Conservation (phyloP, 805 yeast genomes). For the Cyberlindnera galapagoensis region DNA sequence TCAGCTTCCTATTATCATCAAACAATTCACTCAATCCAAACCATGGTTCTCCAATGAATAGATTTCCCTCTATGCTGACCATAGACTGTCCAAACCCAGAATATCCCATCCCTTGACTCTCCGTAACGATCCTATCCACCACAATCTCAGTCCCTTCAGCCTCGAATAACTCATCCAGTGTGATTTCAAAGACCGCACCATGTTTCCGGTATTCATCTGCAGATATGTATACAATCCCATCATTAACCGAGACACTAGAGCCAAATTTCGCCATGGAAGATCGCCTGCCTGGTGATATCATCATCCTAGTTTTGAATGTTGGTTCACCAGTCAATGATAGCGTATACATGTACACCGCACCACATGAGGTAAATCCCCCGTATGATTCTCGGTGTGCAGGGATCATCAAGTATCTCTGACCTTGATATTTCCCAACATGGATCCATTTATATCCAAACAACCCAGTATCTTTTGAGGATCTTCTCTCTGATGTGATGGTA, state of each 20-base stretch:
- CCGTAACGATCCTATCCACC: slow-evolving; percentile 15
- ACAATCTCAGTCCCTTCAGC: not conserved
- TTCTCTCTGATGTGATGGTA: slow-evolving; percentile 14
- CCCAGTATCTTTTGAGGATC: slow-evolving; percentile 10
- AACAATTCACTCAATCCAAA: slow-evolving; percentile 28
- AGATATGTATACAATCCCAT: slow-evolving; percentile 28
- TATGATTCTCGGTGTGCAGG: slow-evolving; percentile 7
- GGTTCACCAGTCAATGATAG: not conserved
- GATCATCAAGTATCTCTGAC: slow-evolving; percentile 7
- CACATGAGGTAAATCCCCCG: slow-evolving; percentile 30
- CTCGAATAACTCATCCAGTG: slow-evolving; percentile 17
- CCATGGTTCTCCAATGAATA: slow-evolving; percentile 35
- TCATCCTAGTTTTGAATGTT: slow-evolving; percentile 5
- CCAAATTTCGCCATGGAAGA: slow-evolving; percentile 16
- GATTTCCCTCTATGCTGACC: slow-evolving; percentile 20
- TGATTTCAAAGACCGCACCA: slow-evolving; percentile 37
- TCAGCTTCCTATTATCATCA: slow-evolving; percentile 21
- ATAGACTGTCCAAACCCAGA: slow-evolving; percentile 40
- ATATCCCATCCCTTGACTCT: slow-evolving; percentile 21
- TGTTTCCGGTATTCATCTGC: slow-evolving; percentile 44
- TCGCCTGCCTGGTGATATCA: not conserved
- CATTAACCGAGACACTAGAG: slow-evolving; percentile 2
- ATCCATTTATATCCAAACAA: slow-evolving; percentile 17
- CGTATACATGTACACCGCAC: slow-evolving; percentile 32
- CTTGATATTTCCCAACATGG: slow-evolving; percentile 9